A percentile compares a stretch with the other conserved stretches of the same genome.
phyloP scores from a whole-genome alignment of 768 basidiomycete species.

The Mycena vulgaris region DNA sequence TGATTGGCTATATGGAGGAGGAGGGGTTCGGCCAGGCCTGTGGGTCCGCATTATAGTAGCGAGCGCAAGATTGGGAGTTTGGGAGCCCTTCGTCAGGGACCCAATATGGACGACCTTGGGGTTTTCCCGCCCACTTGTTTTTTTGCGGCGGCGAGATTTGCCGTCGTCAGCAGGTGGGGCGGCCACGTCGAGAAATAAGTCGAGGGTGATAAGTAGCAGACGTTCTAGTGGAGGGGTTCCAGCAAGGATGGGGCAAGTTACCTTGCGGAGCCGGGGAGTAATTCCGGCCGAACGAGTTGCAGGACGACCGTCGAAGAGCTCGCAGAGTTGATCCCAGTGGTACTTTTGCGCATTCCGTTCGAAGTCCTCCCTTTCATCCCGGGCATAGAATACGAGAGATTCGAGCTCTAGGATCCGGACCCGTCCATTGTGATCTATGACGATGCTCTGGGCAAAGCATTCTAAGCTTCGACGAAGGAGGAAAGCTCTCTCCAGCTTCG shows the following conservation, averaged over 20 bases:
- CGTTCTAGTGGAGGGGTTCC: constrained; percentile 13
- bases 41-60: background rate
- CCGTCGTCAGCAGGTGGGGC: background rate
- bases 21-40: background rate
- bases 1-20: constrained; percentile 15
- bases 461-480: background rate
- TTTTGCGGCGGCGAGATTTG: background rate
- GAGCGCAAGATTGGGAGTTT: background rate
- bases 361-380: constrained; percentile 5
- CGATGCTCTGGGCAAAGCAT: background rate
- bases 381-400: background rate
- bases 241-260: background rate
- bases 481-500: constrained; percentile 27
- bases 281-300: background rate
- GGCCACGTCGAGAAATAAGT: background rate
- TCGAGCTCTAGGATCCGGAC: constrained; percentile 7
- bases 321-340: background rate
- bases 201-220: background rate
- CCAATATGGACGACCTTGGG: constrained; percentile 10
- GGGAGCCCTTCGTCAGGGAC: background rate
- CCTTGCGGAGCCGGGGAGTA: background rate
- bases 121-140: constrained; percentile 4
- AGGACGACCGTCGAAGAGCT: background rate
- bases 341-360: constrained; percentile 7
- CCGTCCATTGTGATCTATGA: constrained; percentile 16